Evolutionary conservation across 768 basidiomycete species (phyloP).

Genomic region (Leccinum subgranulosum): DNA sequence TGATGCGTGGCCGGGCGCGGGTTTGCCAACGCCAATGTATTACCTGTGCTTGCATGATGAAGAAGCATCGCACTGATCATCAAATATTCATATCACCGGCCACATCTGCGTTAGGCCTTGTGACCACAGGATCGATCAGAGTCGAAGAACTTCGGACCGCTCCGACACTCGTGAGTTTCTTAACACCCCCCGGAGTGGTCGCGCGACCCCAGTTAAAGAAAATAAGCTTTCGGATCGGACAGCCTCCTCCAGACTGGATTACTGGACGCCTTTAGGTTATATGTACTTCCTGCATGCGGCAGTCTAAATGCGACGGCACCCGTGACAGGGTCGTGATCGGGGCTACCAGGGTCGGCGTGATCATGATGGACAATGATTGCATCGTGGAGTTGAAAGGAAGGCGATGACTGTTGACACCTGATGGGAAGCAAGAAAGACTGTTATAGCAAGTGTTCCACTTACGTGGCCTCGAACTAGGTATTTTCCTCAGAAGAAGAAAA

Average conservation of each 20-base stretch:
- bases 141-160: background rate
- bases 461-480: background rate
- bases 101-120: background rate
- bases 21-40: background rate
- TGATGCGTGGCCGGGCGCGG: background rate
- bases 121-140: background rate
- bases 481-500: background rate
- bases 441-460: background rate
- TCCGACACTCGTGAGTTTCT: too few relatives aligned
- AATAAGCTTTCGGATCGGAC: background rate
- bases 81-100: background rate
- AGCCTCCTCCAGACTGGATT: background rate
- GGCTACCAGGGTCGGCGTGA: background rate
- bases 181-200: background rate
- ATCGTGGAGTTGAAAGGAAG: background rate
- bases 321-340: background rate
- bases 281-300: background rate
- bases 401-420: background rate
- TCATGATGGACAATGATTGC: background rate
- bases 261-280: background rate
- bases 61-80: background rate
- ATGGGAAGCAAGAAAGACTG: background rate
- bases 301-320: background rate
- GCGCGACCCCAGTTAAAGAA: slow-evolving; percentile 1
- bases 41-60: background rate